phyloP scores from a whole-genome alignment of 2,329 filamentous ascomycete genomes.

The Aureobasidium sp. region DNA sequence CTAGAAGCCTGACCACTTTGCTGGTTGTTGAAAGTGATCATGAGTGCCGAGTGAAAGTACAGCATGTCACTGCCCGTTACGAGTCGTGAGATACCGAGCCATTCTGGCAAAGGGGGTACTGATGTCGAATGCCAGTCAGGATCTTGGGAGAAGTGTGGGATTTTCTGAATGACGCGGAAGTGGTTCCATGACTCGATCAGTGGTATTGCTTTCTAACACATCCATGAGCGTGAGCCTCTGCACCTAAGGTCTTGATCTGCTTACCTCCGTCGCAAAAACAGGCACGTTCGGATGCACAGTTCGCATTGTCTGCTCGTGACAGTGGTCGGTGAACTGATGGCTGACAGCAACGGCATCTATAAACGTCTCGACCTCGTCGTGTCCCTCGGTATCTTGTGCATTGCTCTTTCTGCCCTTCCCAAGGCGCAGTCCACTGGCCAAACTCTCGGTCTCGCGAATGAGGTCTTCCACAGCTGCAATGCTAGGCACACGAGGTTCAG shows the following conservation, averaged over 20 bases:
- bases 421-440: constrained; percentile 23
- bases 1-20: constrained; percentile 16
- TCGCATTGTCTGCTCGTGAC: constrained; percentile 51
- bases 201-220: constrained; percentile 41
- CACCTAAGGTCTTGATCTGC: not conserved
- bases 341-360: constrained; percentile 53
- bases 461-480: constrained; percentile 47
- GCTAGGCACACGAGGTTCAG: constrained; percentile 44
- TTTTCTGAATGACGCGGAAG: constrained; percentile 47
- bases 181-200: constrained; percentile 51
- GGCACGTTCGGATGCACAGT: constrained; percentile 47
- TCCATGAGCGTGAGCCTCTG: not conserved
- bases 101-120: constrained; percentile 43
- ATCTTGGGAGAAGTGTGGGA: constrained; percentile 35
- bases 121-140: constrained; percentile 39
- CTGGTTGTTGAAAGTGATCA: constrained; percentile 44
- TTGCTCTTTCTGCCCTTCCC: constrained; percentile 16
- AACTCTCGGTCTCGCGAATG: constrained; percentile 41
- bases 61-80: constrained; percentile 46
- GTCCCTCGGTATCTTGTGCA: constrained; percentile 11
- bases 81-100: constrained; percentile 53
- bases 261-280: constrained; percentile 47
- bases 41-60: constrained; percentile 53
- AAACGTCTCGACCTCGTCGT: constrained; percentile 22
- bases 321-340: constrained; percentile 63